These are phyloP conservation scores for Effrenium voratum DNA, from an alignment of 73 alveolate species.

Conservation along the genomic window DNA sequence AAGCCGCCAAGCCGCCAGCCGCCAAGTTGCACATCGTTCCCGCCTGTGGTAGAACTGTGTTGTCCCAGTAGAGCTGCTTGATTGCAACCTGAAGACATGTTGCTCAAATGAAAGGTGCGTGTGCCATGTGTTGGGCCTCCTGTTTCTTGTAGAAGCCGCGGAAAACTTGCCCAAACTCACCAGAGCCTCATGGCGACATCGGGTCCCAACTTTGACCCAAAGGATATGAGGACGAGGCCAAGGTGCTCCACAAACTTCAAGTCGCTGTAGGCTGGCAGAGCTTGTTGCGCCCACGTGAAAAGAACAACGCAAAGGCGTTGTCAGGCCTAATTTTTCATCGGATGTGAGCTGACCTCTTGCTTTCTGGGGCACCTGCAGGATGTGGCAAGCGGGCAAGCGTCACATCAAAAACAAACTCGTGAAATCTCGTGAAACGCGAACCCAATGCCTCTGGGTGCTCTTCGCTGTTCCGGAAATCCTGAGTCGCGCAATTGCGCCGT, in stretches of 20 bases:
- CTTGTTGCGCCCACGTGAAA: not conserved
- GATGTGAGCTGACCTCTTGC: constrained; percentile 60
- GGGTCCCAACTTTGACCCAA: no score
- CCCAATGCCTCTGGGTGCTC: not conserved
- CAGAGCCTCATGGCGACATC: constrained; percentile 13
- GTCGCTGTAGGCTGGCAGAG: constrained; percentile 47
- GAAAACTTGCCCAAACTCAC: constrained; percentile 88
- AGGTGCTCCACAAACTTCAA: constrained; percentile 58
- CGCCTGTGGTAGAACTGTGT: constrained; percentile 60
- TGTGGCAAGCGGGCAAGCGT: not conserved
- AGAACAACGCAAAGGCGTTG: not conserved
- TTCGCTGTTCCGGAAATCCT: not conserved
- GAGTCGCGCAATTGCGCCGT: not conserved
- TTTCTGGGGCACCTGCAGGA: not conserved
- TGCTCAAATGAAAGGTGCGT: not conserved
- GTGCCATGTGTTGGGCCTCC: not conserved
- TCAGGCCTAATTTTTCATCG: constrained; percentile 33
- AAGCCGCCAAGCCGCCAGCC: not conserved
- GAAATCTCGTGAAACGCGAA: not conserved
- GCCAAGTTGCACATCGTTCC: not conserved
- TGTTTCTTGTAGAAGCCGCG: constrained; percentile 47
- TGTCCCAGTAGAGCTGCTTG: constrained; percentile 75
- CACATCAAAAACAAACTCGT: not conserved
- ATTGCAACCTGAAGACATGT: not conserved
- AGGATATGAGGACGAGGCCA: constrained; percentile 5